Percentiles rank a stretch among this genome's conserved stretches.
These are phyloP conservation scores for Colletotrichum filicis DNA, from an alignment of 2,329 filamentous ascomycete species.

Conservation along the genomic window DNA sequence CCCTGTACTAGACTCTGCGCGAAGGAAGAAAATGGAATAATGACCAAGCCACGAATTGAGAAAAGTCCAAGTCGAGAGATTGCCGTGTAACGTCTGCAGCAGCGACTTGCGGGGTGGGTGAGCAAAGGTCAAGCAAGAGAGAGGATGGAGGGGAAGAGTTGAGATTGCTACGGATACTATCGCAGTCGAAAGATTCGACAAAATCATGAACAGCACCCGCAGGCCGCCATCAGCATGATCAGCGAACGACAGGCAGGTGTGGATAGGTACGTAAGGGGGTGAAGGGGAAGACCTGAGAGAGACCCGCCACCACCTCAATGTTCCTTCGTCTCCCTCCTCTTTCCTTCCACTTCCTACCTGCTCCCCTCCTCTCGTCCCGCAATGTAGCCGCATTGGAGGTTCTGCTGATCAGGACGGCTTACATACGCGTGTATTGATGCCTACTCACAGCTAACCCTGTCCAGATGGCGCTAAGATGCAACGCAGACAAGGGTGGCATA, in stretches of 20 bases:
- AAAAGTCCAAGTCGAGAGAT: not conserved
- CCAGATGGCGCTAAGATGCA: not conserved
- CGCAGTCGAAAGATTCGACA: slow-evolving; percentile 17
- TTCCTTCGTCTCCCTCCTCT: not conserved
- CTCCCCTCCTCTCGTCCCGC: not conserved
- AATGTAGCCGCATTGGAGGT: not conserved
- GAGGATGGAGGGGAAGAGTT: slow-evolving; percentile 10
- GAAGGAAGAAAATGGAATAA: slow-evolving; percentile 11
- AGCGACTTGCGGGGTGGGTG: not conserved
- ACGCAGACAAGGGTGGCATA: not conserved
- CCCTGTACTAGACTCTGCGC: slow-evolving; percentile 4
- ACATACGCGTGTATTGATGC: not conserved
- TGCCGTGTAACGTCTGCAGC: slow-evolving; percentile 10
- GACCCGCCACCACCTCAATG: not conserved
- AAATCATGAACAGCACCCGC: slow-evolving; percentile 29
- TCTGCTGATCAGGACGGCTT: not conserved
- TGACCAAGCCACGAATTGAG: slow-evolving; percentile 17
- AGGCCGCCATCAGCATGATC: slow-evolving; percentile 17
- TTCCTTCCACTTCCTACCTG: not conserved
- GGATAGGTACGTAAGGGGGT: not conserved
- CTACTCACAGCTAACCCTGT: not conserved
- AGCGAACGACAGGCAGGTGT: slow-evolving; percentile 8
- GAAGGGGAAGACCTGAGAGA: not conserved
- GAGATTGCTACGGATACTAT: not conserved
- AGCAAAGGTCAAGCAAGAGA: not conserved